A percentile compares a stretch with the other conserved stretches of the same genome.
phyloP scores from a whole-genome alignment of 164 flowering plant genomes.

The Taxillus chinensis region DNA sequence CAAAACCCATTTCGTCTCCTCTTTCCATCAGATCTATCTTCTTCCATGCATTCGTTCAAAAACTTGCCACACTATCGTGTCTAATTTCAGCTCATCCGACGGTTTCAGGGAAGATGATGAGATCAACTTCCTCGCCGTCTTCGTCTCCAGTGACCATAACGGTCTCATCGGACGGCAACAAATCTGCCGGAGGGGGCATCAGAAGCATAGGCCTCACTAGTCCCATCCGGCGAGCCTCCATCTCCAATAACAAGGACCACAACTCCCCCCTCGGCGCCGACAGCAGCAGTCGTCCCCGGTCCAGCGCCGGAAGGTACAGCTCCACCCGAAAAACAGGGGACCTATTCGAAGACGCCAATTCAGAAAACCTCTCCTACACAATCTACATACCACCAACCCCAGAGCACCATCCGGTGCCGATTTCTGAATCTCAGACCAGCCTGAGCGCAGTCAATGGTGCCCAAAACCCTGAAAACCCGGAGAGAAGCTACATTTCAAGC shows the following conservation, averaged over 20 bases:
- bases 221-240: slow-evolving; percentile 46
- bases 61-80: not conserved
- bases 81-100: not conserved
- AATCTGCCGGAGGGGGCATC: slow-evolving; percentile 21
- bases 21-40: not conserved
- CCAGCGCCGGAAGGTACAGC: slow-evolving; percentile 38
- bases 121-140: slow-evolving; percentile 32
- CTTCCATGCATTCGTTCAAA: not conserved
- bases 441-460: slow-evolving; percentile 14
- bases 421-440: slow-evolving; percentile 46
- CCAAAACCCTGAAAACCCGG: slow-evolving; percentile 12
- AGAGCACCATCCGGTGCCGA: slow-evolving; percentile 36
- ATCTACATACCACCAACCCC: slow-evolving; percentile 90
- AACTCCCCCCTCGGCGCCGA: slow-evolving; percentile 47
- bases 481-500: slow-evolving; percentile 39
- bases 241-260: slow-evolving; percentile 33
- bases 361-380: slow-evolving; percentile 58
- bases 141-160: slow-evolving; percentile 71
- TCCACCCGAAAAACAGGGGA: slow-evolving; percentile 28
- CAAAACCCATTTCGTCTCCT: not conserved
- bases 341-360: slow-evolving; percentile 19
- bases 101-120: slow-evolving; percentile 29
- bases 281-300: slow-evolving; percentile 12
- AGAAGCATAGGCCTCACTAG: slow-evolving; percentile 52
- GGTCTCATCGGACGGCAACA: slow-evolving; percentile 45